Evolutionary conservation across 345 rosid species (phyloP).

Genomic region (Linum trigynum): DNA sequence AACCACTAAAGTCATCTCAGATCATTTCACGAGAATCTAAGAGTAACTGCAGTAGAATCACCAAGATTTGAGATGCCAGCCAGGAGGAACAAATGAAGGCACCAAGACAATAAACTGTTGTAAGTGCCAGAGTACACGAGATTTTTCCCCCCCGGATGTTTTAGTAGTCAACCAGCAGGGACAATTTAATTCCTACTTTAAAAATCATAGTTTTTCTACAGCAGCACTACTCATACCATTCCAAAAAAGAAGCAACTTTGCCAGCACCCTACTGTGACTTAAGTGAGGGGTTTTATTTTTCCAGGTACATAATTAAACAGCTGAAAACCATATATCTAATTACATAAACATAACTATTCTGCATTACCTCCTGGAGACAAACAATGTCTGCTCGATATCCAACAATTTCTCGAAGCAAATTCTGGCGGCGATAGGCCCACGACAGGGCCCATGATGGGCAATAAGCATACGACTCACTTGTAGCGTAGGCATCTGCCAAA

Average conservation of each 20-base stretch:
- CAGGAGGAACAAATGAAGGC: background rate
- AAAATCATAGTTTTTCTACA: too few species aligned
- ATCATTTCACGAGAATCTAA: too few species aligned
- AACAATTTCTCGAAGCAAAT: conserved; percentile 79
- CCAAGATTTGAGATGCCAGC: background rate
- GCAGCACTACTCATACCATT: background rate
- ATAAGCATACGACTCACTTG: conserved; percentile 70
- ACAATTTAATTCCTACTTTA: background rate
- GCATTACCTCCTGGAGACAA: conserved; percentile 85
- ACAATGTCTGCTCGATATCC: conserved; percentile 91
- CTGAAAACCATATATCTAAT: background rate
- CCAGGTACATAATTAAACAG: background rate
- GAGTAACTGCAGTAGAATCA: background rate
- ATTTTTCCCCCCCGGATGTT: background rate
- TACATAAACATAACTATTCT: background rate
- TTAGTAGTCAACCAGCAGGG: background rate
- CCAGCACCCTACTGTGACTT: background rate
- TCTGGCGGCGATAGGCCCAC: conserved; percentile 94
- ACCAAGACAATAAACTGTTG: background rate
- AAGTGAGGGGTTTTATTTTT: background rate
- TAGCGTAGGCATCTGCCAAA: conserved; percentile 67
- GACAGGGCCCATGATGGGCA: conserved; percentile 99
- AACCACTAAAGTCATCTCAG: too few species aligned
- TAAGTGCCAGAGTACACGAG: background rate
- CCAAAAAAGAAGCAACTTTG: background rate